Percentiles rank a stretch among this genome's conserved stretches.
Conservation (phyloP, 345 rosid genomes). For the Carallia pectinifolia region DNA sequence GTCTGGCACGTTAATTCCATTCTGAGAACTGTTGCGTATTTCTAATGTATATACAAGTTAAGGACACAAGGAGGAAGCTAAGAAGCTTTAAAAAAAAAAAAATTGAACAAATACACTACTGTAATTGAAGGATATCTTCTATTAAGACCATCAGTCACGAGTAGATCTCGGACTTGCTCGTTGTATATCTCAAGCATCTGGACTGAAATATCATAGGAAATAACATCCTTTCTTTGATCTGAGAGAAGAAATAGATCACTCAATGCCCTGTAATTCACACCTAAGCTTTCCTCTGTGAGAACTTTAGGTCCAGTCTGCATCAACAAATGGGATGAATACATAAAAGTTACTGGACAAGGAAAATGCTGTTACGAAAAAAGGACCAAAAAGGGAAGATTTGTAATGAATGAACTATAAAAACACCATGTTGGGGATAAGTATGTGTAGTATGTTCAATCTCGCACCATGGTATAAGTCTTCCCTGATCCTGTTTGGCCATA, state of each 20-base stretch:
- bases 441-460: slow-evolving; percentile 6
- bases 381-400: neutral
- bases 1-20: slow-evolving; percentile 36
- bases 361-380: neutral
- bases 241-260: slow-evolving; percentile 33
- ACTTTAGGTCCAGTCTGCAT: slow-evolving; percentile 33
- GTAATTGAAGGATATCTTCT: slow-evolving; percentile 33
- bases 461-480: slow-evolving; percentile 35
- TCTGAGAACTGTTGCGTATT: slow-evolving; percentile 34
- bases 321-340: slow-evolving; percentile 13
- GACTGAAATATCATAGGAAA: slow-evolving; percentile 29
- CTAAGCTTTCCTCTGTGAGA: slow-evolving; percentile 30
- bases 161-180: slow-evolving; percentile 37
- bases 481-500: slow-evolving; percentile 41
- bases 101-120: neutral
- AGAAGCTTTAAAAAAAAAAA: slow-evolving; percentile 9
- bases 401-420: neutral
- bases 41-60: slow-evolving; percentile 36
- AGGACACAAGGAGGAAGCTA: slow-evolving; percentile 10
- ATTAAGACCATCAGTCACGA: slow-evolving; percentile 20
- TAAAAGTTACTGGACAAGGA: slow-evolving; percentile 4
- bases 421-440: neutral
- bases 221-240: slow-evolving; percentile 30
- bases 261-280: slow-evolving; percentile 40
- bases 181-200: slow-evolving; percentile 39